Evolutionary conservation across 2,329 filamentous ascomycete genomes (phyloP), one percentile per base, ranked within the genome.

Genomic region (Ophiostoma ulmi): DNA sequence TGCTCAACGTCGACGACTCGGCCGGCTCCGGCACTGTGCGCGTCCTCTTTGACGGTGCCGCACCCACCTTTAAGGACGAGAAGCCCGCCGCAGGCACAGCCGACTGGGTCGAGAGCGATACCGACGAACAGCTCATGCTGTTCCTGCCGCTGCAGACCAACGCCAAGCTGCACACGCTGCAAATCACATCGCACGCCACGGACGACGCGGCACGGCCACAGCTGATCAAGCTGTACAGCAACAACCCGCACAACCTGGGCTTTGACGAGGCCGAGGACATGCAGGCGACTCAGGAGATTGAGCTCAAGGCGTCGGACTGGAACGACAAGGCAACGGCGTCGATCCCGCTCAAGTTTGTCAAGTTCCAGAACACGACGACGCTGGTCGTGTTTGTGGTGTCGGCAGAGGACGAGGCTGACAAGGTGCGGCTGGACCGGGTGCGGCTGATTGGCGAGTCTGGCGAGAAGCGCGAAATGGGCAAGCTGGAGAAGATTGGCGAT

Each of bases 91-190:
- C 39, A 0, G 79, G 94, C 70, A 79, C 67, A 87, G 88, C 76
- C 77, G 94, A 99, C 80, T 98, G 92, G 90, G 89, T 98, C 31
- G 92, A 97, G 83, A 97, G 93, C 79, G 94, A 97, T 78, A 96
- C 94, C 48, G 95, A 99, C 78, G 94, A 98, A 81, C 95, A 99
- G 83, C 83, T 99, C 73, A 91, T 98, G 86, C 86, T 99, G 66
- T 98, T 90, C 80, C 85, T 96, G 71, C 94, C 95, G 0, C 97
- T 99, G 81, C 90, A 94, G 79, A 88, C 90, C 41, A 92, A 89
- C 67, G 79, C 97, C 74, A 99, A 98, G 83, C 86, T 98, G 69
- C 94, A 97, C 81, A 94, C 93, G 13, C 81, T 90, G 41, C 88
- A 90, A 83, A 87, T 87, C 81, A 98, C 95, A 0, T 97, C 94